Evolutionary conservation across 2,329 filamentous ascomycete species (phyloP), one percentile per base, ranked within the genome.

Genomic region (Colletotrichum acutatum): DNA sequence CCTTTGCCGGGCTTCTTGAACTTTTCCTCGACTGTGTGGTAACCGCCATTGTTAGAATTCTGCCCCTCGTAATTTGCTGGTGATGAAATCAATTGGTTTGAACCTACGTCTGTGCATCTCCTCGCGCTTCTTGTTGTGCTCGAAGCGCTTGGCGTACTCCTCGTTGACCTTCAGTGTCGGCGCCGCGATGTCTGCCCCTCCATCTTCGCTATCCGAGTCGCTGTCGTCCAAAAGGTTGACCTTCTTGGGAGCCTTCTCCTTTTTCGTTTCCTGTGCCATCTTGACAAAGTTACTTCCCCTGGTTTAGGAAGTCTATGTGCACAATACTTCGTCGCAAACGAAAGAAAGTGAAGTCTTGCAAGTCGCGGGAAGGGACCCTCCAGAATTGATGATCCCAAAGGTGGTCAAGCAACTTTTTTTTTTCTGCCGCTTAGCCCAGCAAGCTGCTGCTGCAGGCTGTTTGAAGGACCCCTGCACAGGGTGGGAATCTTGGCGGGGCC

Each of bases 111-210:
- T 88, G 19, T 95, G 92, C 75, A 91, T 86, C 81, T 99, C 97
- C 80, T 97, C 95, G 71, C 96, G 90, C 85, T 98, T 98, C 86
- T 98, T 98, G 85, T 99, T 99, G 84, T 98, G 90, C 82, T 99
- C 97, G 78, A 98, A 98, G 53, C 94, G 89, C 77, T 90, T 91
- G 56, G 97, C 97, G 82, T 92, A 99, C 65, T 97, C 94, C 81
- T 95, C 88, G 83, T 99, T 98, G 83, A 99, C 92, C 81, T 93
- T 95, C 81, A 98, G 89, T 34, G 82, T 82, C 49, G 81, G 76
- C 32, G 79, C 78, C 19, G 79, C 75, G 30, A 79, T 71, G 80
- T 81, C 76, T 77, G 79, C 78, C 76, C 82, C 78, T 65, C 83
- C 83, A 60, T 84, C 84, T 59, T 84, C 83, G 68, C 85, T 86